phyloP scores from a whole-genome alignment of 2,329 filamentous ascomycete genomes.

The Fusarium sp. region DNA sequence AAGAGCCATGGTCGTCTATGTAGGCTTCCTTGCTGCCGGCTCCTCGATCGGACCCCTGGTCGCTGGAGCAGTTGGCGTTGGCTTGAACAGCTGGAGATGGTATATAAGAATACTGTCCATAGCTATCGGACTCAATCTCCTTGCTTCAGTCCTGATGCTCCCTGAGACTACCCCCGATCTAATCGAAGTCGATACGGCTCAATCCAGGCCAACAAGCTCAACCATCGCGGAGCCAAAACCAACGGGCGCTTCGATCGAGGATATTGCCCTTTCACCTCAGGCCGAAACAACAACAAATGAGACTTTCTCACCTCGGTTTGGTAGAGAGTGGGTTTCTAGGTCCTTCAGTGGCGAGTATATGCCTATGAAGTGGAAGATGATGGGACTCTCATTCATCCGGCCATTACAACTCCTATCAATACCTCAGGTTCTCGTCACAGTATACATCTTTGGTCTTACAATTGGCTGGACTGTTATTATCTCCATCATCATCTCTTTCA shows the following conservation, averaged over 20 bases:
- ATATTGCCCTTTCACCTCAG: background rate
- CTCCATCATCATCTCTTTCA: background rate
- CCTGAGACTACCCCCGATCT: conserved; percentile 6
- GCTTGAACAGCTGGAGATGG: conserved; percentile 12
- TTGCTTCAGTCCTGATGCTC: conserved; percentile 5
- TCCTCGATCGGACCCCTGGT: conserved; percentile 8
- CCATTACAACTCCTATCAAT: background rate
- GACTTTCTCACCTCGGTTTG: background rate
- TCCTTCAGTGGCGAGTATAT: conserved; percentile 1
- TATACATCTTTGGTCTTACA: conserved; percentile 6
- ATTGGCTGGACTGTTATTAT: conserved; percentile 20
- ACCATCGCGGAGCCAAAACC: background rate
- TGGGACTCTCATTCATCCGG: background rate
- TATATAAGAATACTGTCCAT: conserved; percentile 10
- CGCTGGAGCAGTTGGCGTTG: background rate
- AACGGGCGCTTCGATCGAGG: background rate
- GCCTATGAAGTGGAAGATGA: background rate
- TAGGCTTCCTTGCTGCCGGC: conserved; percentile 7
- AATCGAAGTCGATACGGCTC: background rate
- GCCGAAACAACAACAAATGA: background rate
- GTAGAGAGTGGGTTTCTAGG: background rate
- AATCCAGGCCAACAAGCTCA: background rate
- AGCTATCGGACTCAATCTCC: background rate
- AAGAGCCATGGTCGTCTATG: conserved; percentile 12
- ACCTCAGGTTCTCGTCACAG: conserved; percentile 9